Conservation (phyloP, 805 yeast species). For the Brettanomyces naardenensis region DNA sequence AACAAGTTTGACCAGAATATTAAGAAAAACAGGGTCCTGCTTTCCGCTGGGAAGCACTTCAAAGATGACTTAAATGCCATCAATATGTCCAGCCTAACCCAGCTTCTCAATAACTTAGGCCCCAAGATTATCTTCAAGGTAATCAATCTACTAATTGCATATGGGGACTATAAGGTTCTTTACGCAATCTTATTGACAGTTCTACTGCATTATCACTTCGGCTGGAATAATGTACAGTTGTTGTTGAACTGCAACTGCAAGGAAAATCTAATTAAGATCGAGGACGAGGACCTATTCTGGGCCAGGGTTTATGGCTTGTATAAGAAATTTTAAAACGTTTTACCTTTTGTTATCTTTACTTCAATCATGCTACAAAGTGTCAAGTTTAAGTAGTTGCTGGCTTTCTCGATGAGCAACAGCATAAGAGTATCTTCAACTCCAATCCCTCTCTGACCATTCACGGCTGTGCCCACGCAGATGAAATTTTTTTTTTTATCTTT, state of each 20-base stretch:
- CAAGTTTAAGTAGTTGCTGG: too few species aligned
- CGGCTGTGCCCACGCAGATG: too few species aligned
- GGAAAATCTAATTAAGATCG: slow-evolving; percentile 12
- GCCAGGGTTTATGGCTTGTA: slow-evolving; percentile 20
- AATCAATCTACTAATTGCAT: slow-evolving; percentile 18
- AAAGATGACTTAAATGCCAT: slow-evolving; percentile 21
- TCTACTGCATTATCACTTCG: slow-evolving; percentile 43
- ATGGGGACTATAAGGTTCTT: slow-evolving; percentile 30
- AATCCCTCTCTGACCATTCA: too few species aligned
- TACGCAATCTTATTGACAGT: slow-evolving; percentile 33
- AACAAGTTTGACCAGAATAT: slow-evolving; percentile 15
- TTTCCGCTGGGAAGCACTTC: slow-evolving; percentile 15
- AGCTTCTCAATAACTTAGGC: slow-evolving; percentile 13
- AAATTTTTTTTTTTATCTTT: too few species aligned
- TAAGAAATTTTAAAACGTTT: slow-evolving; percentile 19
- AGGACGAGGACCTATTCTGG: slow-evolving; percentile 24
- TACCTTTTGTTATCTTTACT: too few species aligned
- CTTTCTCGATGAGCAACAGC: too few species aligned
- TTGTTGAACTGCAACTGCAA: slow-evolving; percentile 12
- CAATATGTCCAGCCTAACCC: slow-evolving; percentile 13
- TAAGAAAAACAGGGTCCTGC: slow-evolving; percentile 11
- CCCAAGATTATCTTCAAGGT: slow-evolving; percentile 13
- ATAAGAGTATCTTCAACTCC: too few species aligned
- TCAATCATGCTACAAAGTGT: too few species aligned
- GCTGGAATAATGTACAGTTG: slow-evolving; percentile 31